Evolutionary conservation across 2,329 filamentous ascomycete species (phyloP).

Genomic region (Rhytidhysteron rufulum): DNA sequence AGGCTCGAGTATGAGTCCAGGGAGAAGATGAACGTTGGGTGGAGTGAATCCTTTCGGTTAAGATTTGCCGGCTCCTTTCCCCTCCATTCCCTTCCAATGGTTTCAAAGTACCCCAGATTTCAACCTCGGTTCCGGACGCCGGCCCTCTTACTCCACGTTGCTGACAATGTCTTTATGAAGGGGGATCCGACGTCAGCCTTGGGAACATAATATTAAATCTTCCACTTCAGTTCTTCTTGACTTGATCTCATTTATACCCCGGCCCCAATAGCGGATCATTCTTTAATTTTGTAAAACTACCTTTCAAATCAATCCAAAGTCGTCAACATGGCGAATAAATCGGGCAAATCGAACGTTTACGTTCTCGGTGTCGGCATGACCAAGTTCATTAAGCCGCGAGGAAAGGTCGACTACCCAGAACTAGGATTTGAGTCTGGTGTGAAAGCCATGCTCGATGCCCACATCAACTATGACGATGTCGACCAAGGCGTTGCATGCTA

Average conservation of each 20-base stretch:
- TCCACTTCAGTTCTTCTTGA: background rate
- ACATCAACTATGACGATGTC: slow-evolving; percentile 95
- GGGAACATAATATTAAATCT: background rate
- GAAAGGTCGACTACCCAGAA: slow-evolving; percentile 91
- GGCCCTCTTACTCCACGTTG: slow-evolving; percentile 11
- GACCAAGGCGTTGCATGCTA: slow-evolving; percentile 96
- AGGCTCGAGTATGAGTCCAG: background rate
- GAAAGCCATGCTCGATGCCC: slow-evolving; percentile 77
- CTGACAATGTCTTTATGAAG: background rate
- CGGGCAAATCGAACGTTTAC: slow-evolving; percentile 61
- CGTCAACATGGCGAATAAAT: slow-evolving; percentile 47
- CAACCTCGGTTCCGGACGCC: slow-evolving; percentile 19
- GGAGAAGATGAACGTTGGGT: background rate
- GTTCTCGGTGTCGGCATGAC: slow-evolving; percentile 98
- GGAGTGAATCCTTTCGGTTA: slow-evolving; percentile 1
- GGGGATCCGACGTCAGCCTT: slow-evolving; percentile 10
- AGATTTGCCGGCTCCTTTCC: background rate
- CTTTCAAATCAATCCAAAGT: slow-evolving; percentile 2
- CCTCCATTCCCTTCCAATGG: background rate
- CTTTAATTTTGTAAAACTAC: background rate
- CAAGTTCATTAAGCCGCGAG: slow-evolving; percentile 96
- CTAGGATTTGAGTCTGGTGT: slow-evolving; percentile 89
- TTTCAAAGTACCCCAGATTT: slow-evolving; percentile 9
- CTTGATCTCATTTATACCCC: no score
- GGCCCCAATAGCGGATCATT: background rate